Evolutionary conservation across 192 early-diverging fungal genomes (phyloP).

Genomic region (Backusella morwellensis): DNA sequence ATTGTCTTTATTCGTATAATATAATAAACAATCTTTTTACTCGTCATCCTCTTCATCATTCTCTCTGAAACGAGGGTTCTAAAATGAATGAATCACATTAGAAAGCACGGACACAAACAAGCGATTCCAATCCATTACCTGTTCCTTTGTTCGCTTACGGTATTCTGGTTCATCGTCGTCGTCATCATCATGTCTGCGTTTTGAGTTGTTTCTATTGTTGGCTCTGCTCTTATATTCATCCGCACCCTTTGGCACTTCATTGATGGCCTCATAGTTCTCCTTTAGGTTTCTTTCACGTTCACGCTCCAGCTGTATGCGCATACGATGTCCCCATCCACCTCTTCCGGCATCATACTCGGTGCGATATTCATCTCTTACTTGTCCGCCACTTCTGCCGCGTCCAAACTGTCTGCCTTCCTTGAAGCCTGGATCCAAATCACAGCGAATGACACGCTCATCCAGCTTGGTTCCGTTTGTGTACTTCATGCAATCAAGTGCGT

Average conservation of each 20-base stretch:
- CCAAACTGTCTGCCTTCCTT: constrained; percentile 92
- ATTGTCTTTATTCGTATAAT: not conserved
- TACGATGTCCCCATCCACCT: constrained; percentile 92
- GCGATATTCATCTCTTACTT: constrained; percentile 94
- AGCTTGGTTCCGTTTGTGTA: constrained; percentile 93
- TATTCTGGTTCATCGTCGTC: constrained; percentile 42
- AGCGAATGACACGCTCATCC: constrained; percentile 92
- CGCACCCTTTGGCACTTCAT: constrained; percentile 54
- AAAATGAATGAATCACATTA: not conserved
- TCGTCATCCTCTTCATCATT: constrained; percentile 41
- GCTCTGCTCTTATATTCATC: constrained; percentile 36
- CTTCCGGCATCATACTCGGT: constrained; percentile 93
- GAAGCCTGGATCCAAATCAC: constrained; percentile 96
- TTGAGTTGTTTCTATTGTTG: not conserved
- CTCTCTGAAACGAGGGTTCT: constrained; percentile 53
- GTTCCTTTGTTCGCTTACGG: constrained; percentile 34
- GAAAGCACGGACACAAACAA: not conserved
- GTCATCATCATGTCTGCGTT: constrained; percentile 27
- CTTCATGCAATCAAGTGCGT: constrained; percentile 92
- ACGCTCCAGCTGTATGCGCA: constrained; percentile 59
- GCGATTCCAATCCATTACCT: not conserved
- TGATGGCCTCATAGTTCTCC: constrained; percentile 69
- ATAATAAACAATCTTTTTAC: not conserved
- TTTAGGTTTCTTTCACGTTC: constrained; percentile 65
- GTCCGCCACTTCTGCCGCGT: constrained; percentile 90